A percentile compares a stretch with the other conserved stretches of the same genome.
Conservation (phyloP, 2,329 filamentous ascomycete genomes). For the Colletotrichum shisoi region DNA sequence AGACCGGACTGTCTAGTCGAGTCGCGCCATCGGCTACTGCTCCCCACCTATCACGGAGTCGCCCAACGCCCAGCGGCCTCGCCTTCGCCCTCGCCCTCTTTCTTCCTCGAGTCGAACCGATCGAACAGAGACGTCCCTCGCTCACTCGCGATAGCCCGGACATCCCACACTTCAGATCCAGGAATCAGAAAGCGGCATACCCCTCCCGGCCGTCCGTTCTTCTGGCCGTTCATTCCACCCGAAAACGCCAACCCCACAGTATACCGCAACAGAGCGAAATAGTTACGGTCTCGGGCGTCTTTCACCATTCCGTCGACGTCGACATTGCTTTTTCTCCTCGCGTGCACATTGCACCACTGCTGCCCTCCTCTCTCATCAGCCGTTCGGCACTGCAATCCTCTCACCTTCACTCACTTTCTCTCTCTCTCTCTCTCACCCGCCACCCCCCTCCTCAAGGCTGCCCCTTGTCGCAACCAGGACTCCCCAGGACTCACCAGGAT, state of each 20-base stretch:
- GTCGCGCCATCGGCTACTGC: constrained; percentile 19
- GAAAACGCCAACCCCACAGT: constrained; percentile 1
- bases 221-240: constrained; percentile 9
- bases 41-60: constrained; percentile 32
- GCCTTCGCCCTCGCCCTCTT: too few relatives aligned
- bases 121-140: constrained; percentile 15
- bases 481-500: constrained; percentile 5
- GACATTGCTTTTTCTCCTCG: constrained; percentile 29
- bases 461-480: constrained; percentile 20
- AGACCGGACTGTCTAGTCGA: constrained; percentile 29
- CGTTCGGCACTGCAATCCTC: constrained; percentile 28
- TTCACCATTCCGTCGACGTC: not conserved
- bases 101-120: constrained; percentile 8
- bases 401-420: not conserved
- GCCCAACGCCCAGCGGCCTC: not conserved
- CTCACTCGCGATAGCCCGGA: constrained; percentile 13
- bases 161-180: constrained; percentile 15
- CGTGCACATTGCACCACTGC: constrained; percentile 26
- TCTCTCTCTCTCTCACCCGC: too few relatives aligned
- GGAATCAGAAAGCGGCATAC: not conserved
- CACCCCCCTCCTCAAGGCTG: constrained; percentile 24
- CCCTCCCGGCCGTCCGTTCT: not conserved
- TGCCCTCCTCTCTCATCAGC: constrained; percentile 18
- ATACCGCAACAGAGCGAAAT: constrained; percentile 2
- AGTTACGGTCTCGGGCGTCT: not conserved